Conservation (phyloP, 2,329 filamentous ascomycete genomes). For the Keithomyces neogunnii region DNA sequence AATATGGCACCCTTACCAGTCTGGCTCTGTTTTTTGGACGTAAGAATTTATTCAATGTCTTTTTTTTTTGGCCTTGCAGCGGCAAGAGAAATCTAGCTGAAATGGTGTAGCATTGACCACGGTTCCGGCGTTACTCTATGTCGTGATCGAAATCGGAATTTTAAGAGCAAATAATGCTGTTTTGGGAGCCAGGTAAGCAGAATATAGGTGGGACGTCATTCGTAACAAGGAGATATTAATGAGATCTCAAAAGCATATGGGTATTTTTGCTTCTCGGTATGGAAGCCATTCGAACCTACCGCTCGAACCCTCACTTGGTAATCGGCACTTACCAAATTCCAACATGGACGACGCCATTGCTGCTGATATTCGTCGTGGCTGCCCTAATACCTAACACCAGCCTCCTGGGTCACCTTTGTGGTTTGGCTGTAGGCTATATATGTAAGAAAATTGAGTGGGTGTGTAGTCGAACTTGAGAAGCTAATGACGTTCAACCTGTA, state of each 20-base stretch:
- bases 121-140: conserved; percentile 74
- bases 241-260: conserved; percentile 60
- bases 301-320: conserved; percentile 68
- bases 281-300: conserved; percentile 80
- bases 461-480: background rate
- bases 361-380: conserved; percentile 64
- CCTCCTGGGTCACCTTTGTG: conserved; percentile 79
- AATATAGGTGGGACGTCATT: background rate
- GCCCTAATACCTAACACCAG: conserved; percentile 75
- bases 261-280: conserved; percentile 79
- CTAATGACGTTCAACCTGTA: background rate
- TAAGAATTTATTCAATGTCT: conserved; percentile 39
- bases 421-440: conserved; percentile 74
- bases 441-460: conserved; percentile 48
- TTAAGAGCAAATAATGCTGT: conserved; percentile 64
- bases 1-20: conserved; percentile 86
- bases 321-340: conserved; percentile 62
- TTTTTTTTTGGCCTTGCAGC: background rate
- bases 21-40: conserved; percentile 82
- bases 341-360: conserved; percentile 85
- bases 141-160: conserved; percentile 67
- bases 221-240: conserved; percentile 1
- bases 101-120: conserved; percentile 58
- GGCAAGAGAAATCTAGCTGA: conserved; percentile 7
- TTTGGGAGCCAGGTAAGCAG: conserved; percentile 68